Evolutionary conservation across 805 yeast species (phyloP).

Genomic region (Jamesozyma jinghongensis): DNA sequence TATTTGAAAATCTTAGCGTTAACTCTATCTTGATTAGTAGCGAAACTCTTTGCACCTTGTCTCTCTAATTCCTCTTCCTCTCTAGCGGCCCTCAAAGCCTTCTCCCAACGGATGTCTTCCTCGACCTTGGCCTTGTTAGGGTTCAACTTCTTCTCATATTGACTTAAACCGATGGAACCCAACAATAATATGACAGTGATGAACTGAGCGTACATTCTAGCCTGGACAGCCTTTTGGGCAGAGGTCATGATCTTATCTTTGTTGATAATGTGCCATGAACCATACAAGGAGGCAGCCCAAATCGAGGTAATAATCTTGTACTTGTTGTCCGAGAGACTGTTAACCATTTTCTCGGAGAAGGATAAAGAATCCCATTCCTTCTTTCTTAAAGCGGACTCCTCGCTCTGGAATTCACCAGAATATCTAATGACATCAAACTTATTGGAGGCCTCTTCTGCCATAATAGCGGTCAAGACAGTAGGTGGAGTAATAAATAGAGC

Average conservation of each 20-base stretch:
- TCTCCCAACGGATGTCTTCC: constrained; percentile 40
- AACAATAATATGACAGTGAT: constrained; percentile 62
- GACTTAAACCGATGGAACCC: constrained; percentile 57
- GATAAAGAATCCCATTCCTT: constrained; percentile 45
- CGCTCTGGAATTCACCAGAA: constrained; percentile 35
- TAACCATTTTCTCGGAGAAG: constrained; percentile 40
- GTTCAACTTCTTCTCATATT: constrained; percentile 52
- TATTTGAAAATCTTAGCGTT: constrained; percentile 31
- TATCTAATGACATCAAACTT: constrained; percentile 55
- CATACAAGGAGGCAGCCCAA: constrained; percentile 76
- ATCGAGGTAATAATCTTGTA: constrained; percentile 59
- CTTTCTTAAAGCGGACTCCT: constrained; percentile 37
- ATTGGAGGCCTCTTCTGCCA: constrained; percentile 64
- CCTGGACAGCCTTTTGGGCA: constrained; percentile 76
- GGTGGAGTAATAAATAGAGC: constrained; percentile 65
- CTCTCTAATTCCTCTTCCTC: constrained; percentile 21
- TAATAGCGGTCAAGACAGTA: constrained; percentile 48
- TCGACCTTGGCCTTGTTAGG: constrained; percentile 31
- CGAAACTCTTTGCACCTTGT: constrained; percentile 11
- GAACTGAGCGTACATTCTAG: constrained; percentile 87
- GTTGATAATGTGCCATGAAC: constrained; percentile 67
- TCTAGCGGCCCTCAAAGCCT: constrained; percentile 35
- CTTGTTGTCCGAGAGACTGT: constrained; percentile 44
- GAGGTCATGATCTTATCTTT: constrained; percentile 65
- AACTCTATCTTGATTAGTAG: constrained; percentile 30